A percentile compares a stretch with the other conserved stretches of the same genome.
Evolutionary conservation across 164 flowering plant genomes (phyloP).

Genomic region (Vitis cinerea): DNA sequence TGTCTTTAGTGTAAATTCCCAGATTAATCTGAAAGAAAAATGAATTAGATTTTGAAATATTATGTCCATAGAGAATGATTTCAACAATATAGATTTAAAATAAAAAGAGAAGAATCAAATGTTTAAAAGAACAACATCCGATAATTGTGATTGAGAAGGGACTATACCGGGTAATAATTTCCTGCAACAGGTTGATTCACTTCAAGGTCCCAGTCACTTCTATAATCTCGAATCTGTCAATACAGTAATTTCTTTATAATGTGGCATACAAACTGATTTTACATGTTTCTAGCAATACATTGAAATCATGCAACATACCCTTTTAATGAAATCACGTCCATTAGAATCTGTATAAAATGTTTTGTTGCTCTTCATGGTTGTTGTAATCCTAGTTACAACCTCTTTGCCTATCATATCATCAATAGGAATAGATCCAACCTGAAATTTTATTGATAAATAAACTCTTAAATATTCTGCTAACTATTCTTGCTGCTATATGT

Average conservation of each 20-base stretch:
- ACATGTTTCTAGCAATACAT: too few species aligned
- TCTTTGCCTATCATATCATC: slow-evolving; percentile 90
- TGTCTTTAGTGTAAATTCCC: slow-evolving; percentile 75
- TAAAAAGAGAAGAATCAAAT: neutral
- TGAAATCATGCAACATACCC: slow-evolving; percentile 45
- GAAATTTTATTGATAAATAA: neutral
- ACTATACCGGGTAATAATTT: slow-evolving; percentile 85
- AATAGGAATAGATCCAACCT: slow-evolving; percentile 82
- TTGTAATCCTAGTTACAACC: slow-evolving; percentile 59
- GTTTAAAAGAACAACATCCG: slow-evolving; percentile 17
- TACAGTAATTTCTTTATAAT: neutral
- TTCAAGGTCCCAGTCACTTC: slow-evolving; percentile 84
- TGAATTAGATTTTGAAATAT: neutral
- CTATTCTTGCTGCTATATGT: too few species aligned
- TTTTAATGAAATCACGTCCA: slow-evolving; percentile 88
- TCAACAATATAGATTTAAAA: neutral
- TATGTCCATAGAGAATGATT: too few species aligned
- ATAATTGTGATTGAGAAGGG: too few species aligned
- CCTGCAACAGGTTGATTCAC: slow-evolving; percentile 88
- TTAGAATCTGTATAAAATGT: slow-evolving; percentile 93
- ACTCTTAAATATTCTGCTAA: too few species aligned
- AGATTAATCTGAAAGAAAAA: slow-evolving; percentile 73
- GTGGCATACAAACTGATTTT: neutral
- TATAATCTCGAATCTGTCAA: slow-evolving; percentile 80
- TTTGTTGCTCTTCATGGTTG: slow-evolving; percentile 62